These are phyloP conservation scores for Candida krabiensis DNA, from an alignment of 805 yeast species.

Conservation along the genomic window DNA sequence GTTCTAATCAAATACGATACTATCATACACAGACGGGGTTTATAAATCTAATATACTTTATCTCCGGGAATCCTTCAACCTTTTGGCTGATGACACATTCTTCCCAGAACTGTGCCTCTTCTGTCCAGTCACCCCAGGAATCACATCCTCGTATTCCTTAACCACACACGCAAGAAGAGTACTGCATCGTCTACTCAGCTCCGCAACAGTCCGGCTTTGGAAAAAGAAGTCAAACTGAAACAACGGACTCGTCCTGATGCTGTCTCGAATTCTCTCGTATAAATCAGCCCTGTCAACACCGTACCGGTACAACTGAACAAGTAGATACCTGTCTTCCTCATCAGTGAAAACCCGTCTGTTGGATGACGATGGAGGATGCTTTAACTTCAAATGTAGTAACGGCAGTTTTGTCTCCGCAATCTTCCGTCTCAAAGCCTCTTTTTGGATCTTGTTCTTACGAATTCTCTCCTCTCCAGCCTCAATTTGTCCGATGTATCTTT, in stretches of 20 bases:
- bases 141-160: slow-evolving; percentile 54
- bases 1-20: too few relatives aligned
- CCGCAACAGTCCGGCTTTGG: slow-evolving; percentile 74
- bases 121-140: neutral
- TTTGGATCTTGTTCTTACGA: slow-evolving; percentile 62
- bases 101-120: neutral
- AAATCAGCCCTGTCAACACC: slow-evolving; percentile 81
- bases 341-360: slow-evolving; percentile 72
- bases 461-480: slow-evolving; percentile 89
- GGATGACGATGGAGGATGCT: slow-evolving; percentile 60
- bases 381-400: slow-evolving; percentile 70
- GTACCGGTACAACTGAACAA: slow-evolving; percentile 73
- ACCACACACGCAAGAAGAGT: slow-evolving; percentile 74
- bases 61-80: neutral
- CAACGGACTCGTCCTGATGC: slow-evolving; percentile 69
- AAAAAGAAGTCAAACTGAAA: slow-evolving; percentile 88
- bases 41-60: too few relatives aligned
- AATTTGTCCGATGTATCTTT: slow-evolving; percentile 74
- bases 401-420: slow-evolving; percentile 67
- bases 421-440: slow-evolving; percentile 76
- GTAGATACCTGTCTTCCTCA: slow-evolving; percentile 86
- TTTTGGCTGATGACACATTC: neutral
- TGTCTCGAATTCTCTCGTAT: slow-evolving; percentile 75
- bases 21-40: too few relatives aligned
- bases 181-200: slow-evolving; percentile 77